Evolutionary conservation across 2,329 filamentous ascomycete genomes (phyloP).

Genomic region (Trichocomaceae sp.): DNA sequence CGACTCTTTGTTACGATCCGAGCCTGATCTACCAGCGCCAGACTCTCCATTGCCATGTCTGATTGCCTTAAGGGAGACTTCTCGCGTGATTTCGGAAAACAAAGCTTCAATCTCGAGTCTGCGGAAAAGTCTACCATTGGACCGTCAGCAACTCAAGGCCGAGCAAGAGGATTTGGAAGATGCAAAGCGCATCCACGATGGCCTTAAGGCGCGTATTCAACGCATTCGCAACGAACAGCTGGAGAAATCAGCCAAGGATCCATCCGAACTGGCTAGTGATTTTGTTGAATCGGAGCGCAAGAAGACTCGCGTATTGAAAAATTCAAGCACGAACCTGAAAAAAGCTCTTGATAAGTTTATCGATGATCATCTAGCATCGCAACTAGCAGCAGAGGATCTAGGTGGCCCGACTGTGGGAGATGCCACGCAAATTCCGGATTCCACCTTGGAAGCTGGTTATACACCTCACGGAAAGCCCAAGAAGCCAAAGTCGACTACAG

Average conservation of each 20-base stretch:
- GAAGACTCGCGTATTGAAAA: conserved; percentile 55
- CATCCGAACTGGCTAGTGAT: conserved; percentile 57
- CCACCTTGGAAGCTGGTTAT: conserved; percentile 47
- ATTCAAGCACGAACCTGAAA: conserved; percentile 55
- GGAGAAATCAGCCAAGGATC: conserved; percentile 51
- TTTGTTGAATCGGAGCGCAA: conserved; percentile 55
- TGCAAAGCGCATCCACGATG: conserved; percentile 39
- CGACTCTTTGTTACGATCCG: conserved; percentile 52
- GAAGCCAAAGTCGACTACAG: conserved; percentile 22
- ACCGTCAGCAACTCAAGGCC: conserved; percentile 35
- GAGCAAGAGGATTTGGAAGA: conserved; percentile 45
- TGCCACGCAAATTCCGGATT: conserved; percentile 57
- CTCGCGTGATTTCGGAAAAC: conserved; percentile 58
- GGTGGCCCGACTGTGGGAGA: conserved; percentile 78
- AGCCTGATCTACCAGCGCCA: conserved; percentile 60
- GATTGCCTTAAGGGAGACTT: conserved; percentile 62
- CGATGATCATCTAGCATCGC: conserved; percentile 60
- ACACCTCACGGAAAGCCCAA: conserved; percentile 46
- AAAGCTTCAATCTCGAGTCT: conserved; percentile 50
- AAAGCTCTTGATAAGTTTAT: conserved; percentile 64
- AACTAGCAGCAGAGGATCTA: conserved; percentile 76
- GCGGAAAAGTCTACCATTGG: conserved; percentile 33
- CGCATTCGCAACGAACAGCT: conserved; percentile 53
- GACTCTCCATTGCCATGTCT: conserved; percentile 65
- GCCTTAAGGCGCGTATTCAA: conserved; percentile 53